phyloP scores from a whole-genome alignment of 768 basidiomycete genomes.

The Lactarius sanguifluus region DNA sequence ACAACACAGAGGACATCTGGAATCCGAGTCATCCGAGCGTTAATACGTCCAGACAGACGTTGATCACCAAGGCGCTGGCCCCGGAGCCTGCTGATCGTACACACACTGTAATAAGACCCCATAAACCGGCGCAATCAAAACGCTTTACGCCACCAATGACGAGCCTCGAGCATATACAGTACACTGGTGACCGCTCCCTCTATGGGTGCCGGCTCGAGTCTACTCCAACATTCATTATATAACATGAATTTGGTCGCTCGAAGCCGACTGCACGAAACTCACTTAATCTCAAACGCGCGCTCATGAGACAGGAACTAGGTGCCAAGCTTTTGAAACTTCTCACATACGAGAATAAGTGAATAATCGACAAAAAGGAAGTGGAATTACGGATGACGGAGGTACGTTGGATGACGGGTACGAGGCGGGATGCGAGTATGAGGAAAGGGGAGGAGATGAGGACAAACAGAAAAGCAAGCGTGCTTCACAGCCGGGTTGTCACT shows the following conservation, averaged over 20 bases:
- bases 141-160: background rate
- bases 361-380: conserved; percentile 24
- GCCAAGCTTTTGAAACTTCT: conserved; percentile 22
- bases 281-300: conserved; percentile 13
- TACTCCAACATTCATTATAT: background rate
- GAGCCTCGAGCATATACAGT: background rate
- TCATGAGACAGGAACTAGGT: conserved; percentile 9
- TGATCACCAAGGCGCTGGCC: background rate
- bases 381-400: conserved; percentile 23
- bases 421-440: conserved; percentile 16
- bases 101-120: background rate
- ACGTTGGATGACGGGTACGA: conserved; percentile 22
- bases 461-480: conserved; percentile 24
- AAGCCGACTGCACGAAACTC: background rate
- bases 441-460: conserved; percentile 16
- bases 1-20: background rate
- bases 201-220: too few relatives aligned
- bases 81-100: background rate
- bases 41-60: background rate
- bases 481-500: conserved; percentile 18
- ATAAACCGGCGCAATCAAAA: conserved; percentile 10
- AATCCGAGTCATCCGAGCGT: background rate
- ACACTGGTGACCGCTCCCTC: too few relatives aligned
- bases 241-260: background rate
- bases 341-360: conserved; percentile 11